These are phyloP conservation scores for Barnettozyma wickerhamii DNA, from an alignment of 805 yeast species.

Conservation along the genomic window DNA sequence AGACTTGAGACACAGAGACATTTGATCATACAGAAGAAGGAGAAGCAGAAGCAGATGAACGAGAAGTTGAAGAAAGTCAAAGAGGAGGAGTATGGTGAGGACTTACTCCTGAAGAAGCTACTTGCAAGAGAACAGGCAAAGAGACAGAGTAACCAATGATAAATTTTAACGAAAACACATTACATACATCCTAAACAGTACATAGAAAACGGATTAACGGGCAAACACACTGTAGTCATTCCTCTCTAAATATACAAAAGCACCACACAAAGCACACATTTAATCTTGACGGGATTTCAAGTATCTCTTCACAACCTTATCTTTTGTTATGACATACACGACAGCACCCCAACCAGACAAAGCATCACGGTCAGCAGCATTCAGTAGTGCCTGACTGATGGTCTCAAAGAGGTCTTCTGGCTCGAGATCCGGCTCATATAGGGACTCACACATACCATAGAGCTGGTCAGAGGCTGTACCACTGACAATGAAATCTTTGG, in stretches of 20 bases:
- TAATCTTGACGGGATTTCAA: slow-evolving; percentile 94
- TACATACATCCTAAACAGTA: background rate
- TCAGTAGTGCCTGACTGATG: slow-evolving; percentile 85
- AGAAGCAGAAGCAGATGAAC: slow-evolving; percentile 51
- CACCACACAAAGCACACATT: background rate
- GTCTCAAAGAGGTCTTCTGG: slow-evolving; percentile 97
- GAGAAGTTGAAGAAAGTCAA: slow-evolving; percentile 55
- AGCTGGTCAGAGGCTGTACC: slow-evolving; percentile 98
- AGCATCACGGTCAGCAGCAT: slow-evolving; percentile 96
- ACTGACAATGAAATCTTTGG: slow-evolving; percentile 89
- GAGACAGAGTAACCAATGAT: slow-evolving; percentile 9
- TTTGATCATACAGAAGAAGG: slow-evolving; percentile 45
- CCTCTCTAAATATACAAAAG: slow-evolving; percentile 8
- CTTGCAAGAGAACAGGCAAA: slow-evolving; percentile 48
- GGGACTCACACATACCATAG: slow-evolving; percentile 97
- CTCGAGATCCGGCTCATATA: slow-evolving; percentile 89
- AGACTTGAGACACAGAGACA: slow-evolving; percentile 60
- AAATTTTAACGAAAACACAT: slow-evolving; percentile 2
- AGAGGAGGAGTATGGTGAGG: slow-evolving; percentile 80
- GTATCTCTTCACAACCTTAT: slow-evolving; percentile 80
- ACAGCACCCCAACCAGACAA: slow-evolving; percentile 98
- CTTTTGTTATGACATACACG: slow-evolving; percentile 88
- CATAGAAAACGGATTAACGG: background rate
- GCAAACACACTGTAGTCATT: slow-evolving; percentile 1
- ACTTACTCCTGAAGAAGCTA: slow-evolving; percentile 61